These are phyloP conservation scores for rapeseed (Brassica napus) DNA, from an alignment of 345 rosid species.

Conservation along the genomic window DNA sequence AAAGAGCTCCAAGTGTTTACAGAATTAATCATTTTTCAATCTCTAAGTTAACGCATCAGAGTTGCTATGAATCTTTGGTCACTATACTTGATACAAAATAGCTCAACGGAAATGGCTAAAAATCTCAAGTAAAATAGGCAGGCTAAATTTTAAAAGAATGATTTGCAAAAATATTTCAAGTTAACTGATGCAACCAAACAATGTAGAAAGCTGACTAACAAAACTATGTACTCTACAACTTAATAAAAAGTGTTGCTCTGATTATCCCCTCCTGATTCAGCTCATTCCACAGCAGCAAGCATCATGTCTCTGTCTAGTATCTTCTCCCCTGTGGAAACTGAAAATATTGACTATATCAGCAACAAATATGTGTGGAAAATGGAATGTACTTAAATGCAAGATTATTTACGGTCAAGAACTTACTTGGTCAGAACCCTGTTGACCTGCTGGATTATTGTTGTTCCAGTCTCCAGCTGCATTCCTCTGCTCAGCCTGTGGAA, in stretches of 20 bases:
- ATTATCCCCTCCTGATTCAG: conserved; percentile 17
- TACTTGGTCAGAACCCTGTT: conserved; percentile 50
- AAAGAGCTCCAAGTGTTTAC: conserved; percentile 21
- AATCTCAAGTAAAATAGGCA: not conserved
- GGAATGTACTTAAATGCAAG: not conserved
- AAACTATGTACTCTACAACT: conserved; percentile 32
- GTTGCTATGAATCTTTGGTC: not conserved
- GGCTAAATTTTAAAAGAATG: too few relatives aligned
- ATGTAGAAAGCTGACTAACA: conserved; percentile 13
- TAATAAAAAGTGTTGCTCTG: not conserved
- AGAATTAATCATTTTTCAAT: not conserved
- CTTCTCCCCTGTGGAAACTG: conserved; percentile 41
- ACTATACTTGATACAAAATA: not conserved
- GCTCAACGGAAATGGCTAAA: not conserved
- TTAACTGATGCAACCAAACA: not conserved
- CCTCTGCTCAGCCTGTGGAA: conserved; percentile 48
- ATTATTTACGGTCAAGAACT: conserved; percentile 3
- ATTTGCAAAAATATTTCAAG: not conserved
- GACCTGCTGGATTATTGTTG: conserved; percentile 46
- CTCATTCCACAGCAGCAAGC: conserved; percentile 18
- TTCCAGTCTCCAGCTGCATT: conserved; percentile 39
- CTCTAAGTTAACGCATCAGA: not conserved
- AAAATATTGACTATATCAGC: conserved; percentile 12
- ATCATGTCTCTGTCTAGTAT: conserved; percentile 25
- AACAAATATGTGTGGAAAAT: not conserved